Conservation (phyloP, 2,329 filamentous ascomycete genomes). For the Ustulina deusta region DNA sequence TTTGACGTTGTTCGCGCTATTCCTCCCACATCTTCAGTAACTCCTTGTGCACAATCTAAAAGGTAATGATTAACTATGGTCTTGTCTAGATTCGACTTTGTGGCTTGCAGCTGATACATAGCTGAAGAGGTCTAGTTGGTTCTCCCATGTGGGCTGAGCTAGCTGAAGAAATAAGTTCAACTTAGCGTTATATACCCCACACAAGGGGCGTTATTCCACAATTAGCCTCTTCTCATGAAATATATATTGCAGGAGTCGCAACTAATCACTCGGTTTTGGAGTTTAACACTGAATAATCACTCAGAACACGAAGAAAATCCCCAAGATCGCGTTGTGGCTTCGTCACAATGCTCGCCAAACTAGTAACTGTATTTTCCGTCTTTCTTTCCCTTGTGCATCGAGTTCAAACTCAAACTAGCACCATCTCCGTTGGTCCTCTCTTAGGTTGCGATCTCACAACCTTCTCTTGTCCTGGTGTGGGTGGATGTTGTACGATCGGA, state of each 20-base stretch:
- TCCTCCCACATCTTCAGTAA: background rate
- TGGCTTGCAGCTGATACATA: constrained; percentile 2
- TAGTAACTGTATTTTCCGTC: background rate
- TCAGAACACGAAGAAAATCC: background rate
- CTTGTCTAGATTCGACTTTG: background rate
- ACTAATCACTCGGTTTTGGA: background rate
- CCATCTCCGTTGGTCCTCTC: constrained; percentile 16
- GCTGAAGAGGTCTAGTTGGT: background rate
- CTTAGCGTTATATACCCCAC: background rate
- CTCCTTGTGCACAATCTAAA: background rate
- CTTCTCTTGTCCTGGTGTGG: constrained; percentile 17
- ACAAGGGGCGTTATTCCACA: background rate
- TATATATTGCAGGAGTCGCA: background rate
- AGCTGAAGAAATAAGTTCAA: background rate
- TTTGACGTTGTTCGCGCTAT: background rate
- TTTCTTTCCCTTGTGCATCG: background rate
- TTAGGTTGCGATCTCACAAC: constrained; percentile 12
- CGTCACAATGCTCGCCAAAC: background rate
- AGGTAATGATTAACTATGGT: no score
- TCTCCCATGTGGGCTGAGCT: background rate
- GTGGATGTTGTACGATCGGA: constrained; percentile 14
- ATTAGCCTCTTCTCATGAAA: background rate
- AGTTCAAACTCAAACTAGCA: constrained; percentile 15
- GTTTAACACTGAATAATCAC: background rate
- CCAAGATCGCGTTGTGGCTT: background rate